These are phyloP conservation scores for Cymbopogon citratus DNA, from an alignment of 176 grass and related monocot species.

Conservation along the genomic window DNA sequence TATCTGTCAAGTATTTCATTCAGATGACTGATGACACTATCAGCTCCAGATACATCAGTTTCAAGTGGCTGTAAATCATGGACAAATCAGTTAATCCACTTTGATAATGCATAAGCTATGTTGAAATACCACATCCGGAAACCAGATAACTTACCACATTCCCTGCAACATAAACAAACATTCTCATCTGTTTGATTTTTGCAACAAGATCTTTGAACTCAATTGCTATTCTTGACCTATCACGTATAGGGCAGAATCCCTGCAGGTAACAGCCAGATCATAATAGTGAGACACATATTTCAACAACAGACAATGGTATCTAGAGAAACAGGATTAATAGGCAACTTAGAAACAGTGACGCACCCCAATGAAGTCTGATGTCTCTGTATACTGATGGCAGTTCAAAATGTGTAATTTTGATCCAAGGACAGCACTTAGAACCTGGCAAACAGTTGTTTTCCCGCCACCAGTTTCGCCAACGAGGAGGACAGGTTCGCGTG, in stretches of 20 bases:
- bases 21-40: conserved; percentile 41
- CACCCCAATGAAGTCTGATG: conserved; percentile 97
- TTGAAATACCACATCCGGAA: not conserved
- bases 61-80: conserved; percentile 50
- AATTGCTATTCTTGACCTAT: conserved; percentile 68
- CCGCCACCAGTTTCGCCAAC: conserved; percentile 96
- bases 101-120: not conserved
- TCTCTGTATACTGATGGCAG: conserved; percentile 98
- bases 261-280: conserved; percentile 33
- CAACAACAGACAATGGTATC: conserved; percentile 15
- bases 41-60: conserved; percentile 66
- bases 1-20: conserved; percentile 53
- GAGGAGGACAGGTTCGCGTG: conserved; percentile 91
- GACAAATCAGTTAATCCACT: conserved; percentile 7
- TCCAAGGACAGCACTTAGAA: conserved; percentile 64
- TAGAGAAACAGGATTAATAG: conserved; percentile 7
- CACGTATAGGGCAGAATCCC: conserved; percentile 93
- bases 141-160: conserved; percentile 46
- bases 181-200: conserved; percentile 50
- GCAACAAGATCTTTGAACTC: conserved; percentile 67
- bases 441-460: conserved; percentile 94
- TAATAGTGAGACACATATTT: conserved; percentile 5
- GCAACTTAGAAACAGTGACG: conserved; percentile 25
- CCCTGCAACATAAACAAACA: conserved; percentile 47
- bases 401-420: conserved; percentile 86